phyloP scores from a whole-genome alignment of 2,329 filamentous ascomycete species.

The Hymenoscyphus occultus region DNA sequence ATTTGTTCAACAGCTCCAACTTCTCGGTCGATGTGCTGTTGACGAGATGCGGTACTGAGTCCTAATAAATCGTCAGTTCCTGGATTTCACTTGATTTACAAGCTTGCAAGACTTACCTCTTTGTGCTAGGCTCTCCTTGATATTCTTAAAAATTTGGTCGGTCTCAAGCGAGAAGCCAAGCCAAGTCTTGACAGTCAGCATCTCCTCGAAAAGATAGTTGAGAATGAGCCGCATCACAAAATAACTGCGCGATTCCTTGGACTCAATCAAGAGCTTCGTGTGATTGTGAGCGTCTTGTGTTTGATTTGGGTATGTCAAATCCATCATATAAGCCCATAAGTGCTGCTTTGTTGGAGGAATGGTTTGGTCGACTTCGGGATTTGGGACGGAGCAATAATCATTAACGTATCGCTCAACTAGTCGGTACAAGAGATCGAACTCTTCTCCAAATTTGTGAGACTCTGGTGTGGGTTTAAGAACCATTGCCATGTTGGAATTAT shows the following conservation, averaged over 20 bases:
- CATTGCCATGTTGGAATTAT: background rate
- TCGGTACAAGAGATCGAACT: constrained; percentile 23
- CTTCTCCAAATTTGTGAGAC: constrained; percentile 16
- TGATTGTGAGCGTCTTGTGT: constrained; percentile 37
- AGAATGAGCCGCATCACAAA: constrained; percentile 41
- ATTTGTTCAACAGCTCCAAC: constrained; percentile 40
- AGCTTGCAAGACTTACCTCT: constrained; percentile 31
- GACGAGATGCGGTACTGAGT: constrained; percentile 29
- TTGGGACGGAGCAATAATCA: constrained; percentile 26
- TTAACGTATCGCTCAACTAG: constrained; percentile 34
- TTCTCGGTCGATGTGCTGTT: constrained; percentile 39
- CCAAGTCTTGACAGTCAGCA: constrained; percentile 39
- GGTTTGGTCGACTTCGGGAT: constrained; percentile 22
- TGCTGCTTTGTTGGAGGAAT: constrained; percentile 27
- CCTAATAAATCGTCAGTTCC: constrained; percentile 16
- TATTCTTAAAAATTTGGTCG: constrained; percentile 26
- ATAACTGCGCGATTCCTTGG: constrained; percentile 34
- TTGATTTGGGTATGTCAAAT: constrained; percentile 31
- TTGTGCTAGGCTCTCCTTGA: constrained; percentile 23
- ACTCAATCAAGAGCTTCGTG: constrained; percentile 36
- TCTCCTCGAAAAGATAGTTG: constrained; percentile 38
- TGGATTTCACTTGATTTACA: background rate
- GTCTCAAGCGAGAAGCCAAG: constrained; percentile 33
- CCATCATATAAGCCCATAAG: constrained; percentile 41
- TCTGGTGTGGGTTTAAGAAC: constrained; percentile 9